Evolutionary conservation across 2,329 filamentous ascomycete species (phyloP).

Genomic region (Mariannaea elegans): DNA sequence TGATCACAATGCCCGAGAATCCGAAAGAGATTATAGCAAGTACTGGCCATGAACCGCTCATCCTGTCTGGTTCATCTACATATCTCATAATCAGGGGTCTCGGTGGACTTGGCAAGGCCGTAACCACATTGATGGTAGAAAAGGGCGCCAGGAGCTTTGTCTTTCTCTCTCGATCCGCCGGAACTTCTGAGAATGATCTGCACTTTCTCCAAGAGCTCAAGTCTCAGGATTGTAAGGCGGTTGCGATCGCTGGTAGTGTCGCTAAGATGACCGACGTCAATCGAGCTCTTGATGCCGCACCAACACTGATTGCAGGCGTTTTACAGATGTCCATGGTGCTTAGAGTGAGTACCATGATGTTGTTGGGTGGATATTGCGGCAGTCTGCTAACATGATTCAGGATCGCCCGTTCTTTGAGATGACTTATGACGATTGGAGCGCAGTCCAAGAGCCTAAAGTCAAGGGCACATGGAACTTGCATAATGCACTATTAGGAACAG

Average conservation of each 20-base stretch:
- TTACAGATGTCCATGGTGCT: slow-evolving; percentile 16
- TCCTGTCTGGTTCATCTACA: not conserved
- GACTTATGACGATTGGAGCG: slow-evolving; percentile 45
- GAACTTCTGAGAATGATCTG: not conserved
- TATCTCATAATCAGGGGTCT: slow-evolving; percentile 35
- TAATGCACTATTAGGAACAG: slow-evolving; percentile 3
- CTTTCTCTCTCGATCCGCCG: slow-evolving; percentile 23
- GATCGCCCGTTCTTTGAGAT: too few relatives aligned
- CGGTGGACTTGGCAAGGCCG: slow-evolving; percentile 33
- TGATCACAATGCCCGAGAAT: slow-evolving; percentile 32
- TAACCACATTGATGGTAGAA: slow-evolving; percentile 29
- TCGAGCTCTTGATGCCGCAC: slow-evolving; percentile 25
- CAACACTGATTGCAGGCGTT: slow-evolving; percentile 5
- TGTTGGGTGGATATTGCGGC: too few relatives aligned
- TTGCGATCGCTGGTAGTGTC: slow-evolving; percentile 45
- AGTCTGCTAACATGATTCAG: too few relatives aligned
- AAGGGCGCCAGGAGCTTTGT: slow-evolving; percentile 14
- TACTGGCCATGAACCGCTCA: not conserved
- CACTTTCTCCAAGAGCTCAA: slow-evolving; percentile 36
- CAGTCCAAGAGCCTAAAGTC: slow-evolving; percentile 42
- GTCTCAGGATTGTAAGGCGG: slow-evolving; percentile 34
- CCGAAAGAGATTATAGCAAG: not conserved
- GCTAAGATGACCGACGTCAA: slow-evolving; percentile 39
- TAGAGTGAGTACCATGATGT: too few relatives aligned
- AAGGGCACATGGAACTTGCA: slow-evolving; percentile 49